Evolutionary conservation across 768 basidiomycete genomes (phyloP).

Genomic region (Suillus discolor): DNA sequence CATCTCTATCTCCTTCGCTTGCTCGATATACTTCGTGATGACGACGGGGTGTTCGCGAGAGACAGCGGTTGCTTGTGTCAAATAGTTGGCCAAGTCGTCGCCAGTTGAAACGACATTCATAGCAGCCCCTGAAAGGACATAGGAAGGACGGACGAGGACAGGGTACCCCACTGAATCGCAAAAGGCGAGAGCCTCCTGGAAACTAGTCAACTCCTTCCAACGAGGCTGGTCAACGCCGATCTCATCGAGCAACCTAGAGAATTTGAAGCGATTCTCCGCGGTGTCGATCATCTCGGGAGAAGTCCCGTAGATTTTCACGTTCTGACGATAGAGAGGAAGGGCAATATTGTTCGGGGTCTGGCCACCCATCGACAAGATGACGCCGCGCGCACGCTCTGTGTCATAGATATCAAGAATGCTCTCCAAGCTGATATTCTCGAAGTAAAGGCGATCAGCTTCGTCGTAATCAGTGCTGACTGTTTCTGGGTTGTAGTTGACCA

Average conservation of each 20-base stretch:
- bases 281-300: conserved; percentile 99
- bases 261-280: conserved; percentile 99
- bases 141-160: conserved; percentile 95
- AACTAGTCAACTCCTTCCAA: conserved; percentile 96
- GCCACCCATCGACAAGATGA: conserved; percentile 97
- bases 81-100: conserved; percentile 89
- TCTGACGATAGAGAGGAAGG: conserved; percentile 91
- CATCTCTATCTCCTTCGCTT: conserved; percentile 99
- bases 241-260: conserved; percentile 95
- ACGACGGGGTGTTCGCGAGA: conserved; percentile 97
- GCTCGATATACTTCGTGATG: conserved; percentile 98
- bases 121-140: conserved; percentile 98
- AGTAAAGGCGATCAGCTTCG: conserved; percentile 97
- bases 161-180: conserved; percentile 94
- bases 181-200: conserved; percentile 85
- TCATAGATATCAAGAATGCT: conserved; percentile 98
- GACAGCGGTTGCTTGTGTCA: conserved; percentile 93
- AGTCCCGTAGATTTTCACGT: conserved; percentile 97
- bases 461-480: conserved; percentile 99
- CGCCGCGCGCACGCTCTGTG: conserved; percentile 81
- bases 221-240: conserved; percentile 98
- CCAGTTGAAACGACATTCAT: conserved; percentile 98
- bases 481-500: conserved; percentile 99
- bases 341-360: conserved; percentile 99
- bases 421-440: conserved; percentile 97